phyloP scores from a whole-genome alignment of 257 asterid species.

The Ajuga chamaepitys region DNA sequence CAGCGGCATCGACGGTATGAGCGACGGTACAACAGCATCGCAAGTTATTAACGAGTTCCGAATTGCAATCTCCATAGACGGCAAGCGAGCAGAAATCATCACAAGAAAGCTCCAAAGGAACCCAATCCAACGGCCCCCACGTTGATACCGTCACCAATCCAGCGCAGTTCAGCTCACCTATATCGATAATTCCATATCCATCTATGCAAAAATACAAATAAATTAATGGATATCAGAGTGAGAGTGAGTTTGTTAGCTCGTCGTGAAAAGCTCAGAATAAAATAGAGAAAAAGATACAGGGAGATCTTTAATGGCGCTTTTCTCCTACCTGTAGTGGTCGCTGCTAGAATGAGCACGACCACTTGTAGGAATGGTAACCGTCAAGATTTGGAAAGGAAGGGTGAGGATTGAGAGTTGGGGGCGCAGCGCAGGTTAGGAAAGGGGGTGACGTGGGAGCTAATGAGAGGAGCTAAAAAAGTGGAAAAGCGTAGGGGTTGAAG shows the following conservation, averaged over 20 bases:
- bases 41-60: background rate
- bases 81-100: constrained; percentile 1
- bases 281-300: background rate
- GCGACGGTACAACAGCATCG: background rate
- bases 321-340: constrained; percentile 2
- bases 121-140: constrained; percentile 10
- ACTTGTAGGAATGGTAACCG: background rate
- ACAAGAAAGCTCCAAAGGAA: constrained; percentile 1
- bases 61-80: constrained; percentile 9
- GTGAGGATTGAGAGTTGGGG: constrained; percentile 3
- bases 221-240: background rate
- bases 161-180: constrained; percentile 12
- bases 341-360: constrained; percentile 14
- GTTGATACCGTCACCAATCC: constrained; percentile 15
- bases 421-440: constrained; percentile 9
- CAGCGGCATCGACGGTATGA: constrained; percentile 3
- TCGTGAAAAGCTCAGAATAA: background rate
- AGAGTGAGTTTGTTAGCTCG: background rate
- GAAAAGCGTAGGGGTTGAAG: background rate
- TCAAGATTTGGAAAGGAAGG: background rate
- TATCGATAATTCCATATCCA: background rate
- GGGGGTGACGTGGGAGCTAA: background rate
- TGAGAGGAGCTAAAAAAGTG: background rate
- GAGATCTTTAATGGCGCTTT: constrained; percentile 24
- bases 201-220: background rate